Evolutionary conservation across 805 yeast genomes (phyloP), one percentile per base, ranked within the genome.

Genomic region (Myxozyma mucilagina): DNA sequence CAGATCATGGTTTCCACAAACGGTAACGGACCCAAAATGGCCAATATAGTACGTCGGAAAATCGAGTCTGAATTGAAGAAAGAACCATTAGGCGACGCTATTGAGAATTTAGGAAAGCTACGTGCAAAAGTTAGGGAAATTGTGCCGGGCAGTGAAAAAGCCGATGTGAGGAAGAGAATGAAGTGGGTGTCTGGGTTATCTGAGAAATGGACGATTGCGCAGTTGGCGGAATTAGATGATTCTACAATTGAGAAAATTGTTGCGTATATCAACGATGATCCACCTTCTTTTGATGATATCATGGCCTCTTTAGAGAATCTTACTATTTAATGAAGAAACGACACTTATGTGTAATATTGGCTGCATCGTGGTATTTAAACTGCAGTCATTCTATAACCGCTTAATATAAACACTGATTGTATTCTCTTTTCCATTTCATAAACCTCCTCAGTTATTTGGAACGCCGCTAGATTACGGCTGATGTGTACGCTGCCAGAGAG

Each of bases 1-100:
- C 94, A 89, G 70, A 80, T 89, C 42, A 86, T 89, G 92, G 87
- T 89, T 13, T 84, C 90, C 43, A 88, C 96, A 11, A 89, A 88
- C 72, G 96, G 96, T 3, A 82, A 85, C 68, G 86, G 92, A 1
- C 96, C 96, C 0, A 74, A 94, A 56, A 79, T 89, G 67, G 86
- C 90, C 54, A 80, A 83, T 60, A 75, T 83, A 42, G 85, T 89
- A 57, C 81, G 86, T 24, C 79, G 81, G 57, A 80, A 81, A 65
- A 75, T 89, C 42, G 80, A 77, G 48, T 74, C 74, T 1, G 62
- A 43, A 10, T 44, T 65, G 35, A 32, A 35, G 10, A 13, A 16
- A 16, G 57, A 56, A 29, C 60, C 66, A 8, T 52, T 60, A 8
- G 68, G 66, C 7, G 44, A 16, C 14, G 68, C 68, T 14, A 60